Percentiles rank a stretch among this genome's conserved stretches.
phyloP scores from a whole-genome alignment of 2,329 filamentous ascomycete species.

The Trichophyton benhamiae region DNA sequence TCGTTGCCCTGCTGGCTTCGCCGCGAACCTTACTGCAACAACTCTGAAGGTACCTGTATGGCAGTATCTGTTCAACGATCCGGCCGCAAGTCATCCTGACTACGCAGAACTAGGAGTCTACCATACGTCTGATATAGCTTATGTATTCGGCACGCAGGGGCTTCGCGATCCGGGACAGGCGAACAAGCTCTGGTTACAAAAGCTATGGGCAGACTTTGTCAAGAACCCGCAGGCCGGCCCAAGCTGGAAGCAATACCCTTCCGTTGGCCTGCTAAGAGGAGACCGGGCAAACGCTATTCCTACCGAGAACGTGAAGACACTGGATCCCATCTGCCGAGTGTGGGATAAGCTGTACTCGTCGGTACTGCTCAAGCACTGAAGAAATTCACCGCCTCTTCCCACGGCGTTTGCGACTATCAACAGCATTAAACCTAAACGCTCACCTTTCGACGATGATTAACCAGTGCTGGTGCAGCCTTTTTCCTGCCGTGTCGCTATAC shows the following conservation, averaged over 20 bases:
- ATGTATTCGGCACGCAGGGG: slow-evolving; percentile 26
- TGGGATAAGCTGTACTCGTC: not conserved
- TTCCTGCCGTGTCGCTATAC: not conserved
- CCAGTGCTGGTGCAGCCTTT: not conserved
- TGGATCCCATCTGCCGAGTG: not conserved
- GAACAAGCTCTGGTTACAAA: slow-evolving; percentile 23
- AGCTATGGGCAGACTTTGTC: slow-evolving; percentile 26
- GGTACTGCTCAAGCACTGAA: not conserved
- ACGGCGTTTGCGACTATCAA: not conserved
- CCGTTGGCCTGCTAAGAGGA: not conserved
- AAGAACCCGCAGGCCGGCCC: slow-evolving; percentile 27
- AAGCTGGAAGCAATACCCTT: slow-evolving; percentile 19
- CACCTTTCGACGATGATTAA: not conserved
- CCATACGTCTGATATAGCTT: slow-evolving; percentile 24
- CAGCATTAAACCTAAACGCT: not conserved
- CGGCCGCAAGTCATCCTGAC: slow-evolving; percentile 23
- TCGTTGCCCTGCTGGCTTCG: slow-evolving; percentile 12
- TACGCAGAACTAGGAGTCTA: slow-evolving; percentile 22
- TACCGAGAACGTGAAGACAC: not conserved
- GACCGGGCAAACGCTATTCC: not conserved
- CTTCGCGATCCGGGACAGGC: slow-evolving; percentile 15
- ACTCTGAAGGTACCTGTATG: slow-evolving; percentile 14
- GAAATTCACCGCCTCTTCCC: not conserved
- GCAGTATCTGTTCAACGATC: slow-evolving; percentile 29
- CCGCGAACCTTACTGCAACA: not conserved